Evolutionary conservation across 306 rosid species (phyloP), one percentile per base, ranked within the genome.

Genomic region (Sindora glabra): DNA sequence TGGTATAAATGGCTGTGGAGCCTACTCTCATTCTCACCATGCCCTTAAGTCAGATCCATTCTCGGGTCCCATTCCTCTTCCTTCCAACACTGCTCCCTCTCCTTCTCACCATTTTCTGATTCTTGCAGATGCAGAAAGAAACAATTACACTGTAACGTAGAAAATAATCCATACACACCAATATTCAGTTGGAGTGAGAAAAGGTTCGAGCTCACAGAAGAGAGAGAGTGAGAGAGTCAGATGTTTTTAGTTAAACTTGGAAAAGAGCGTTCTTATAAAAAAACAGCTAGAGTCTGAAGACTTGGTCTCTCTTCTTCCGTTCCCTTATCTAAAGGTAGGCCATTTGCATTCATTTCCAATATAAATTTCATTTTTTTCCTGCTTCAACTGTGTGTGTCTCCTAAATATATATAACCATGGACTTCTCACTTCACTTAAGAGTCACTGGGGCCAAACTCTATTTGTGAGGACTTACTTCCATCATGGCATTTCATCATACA

Each of bases 1-100:
- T 81, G 57, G 66, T 69, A 65, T 59, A 79, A 83, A 55, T 26
- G 54, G 66, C 9, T 44, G 79, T 85, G 94, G 90, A 79, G 75
- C 97, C 91, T 60, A 73, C 87, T 42, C 29, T 27, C 34, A 65
- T 27, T 63, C 56, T 58, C 80, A 60, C 79, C 80, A 65, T 68
- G 61, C 84, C 73, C 81, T 64, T n/a, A n/a, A 58, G 77, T 78
- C 79, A 76, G 86, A 87, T 82, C 87, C 81, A 26, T 80, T 70
- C 67, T 68, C 19, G 70, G 90, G 88, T 45, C 96, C 90, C 82
- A 67, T 58, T 30, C 2, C 8, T 27, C 62, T 60, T 74, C 70
- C 69, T 78, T 72, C 70, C 68, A 14, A 73, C 66, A 56, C 61
- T 74, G 88, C 78, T 72, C 80, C 81, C 74, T 68, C 62, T 39